Evolutionary conservation across 768 basidiomycete genomes (phyloP).

Genomic region (Lentinula guzmanii): DNA sequence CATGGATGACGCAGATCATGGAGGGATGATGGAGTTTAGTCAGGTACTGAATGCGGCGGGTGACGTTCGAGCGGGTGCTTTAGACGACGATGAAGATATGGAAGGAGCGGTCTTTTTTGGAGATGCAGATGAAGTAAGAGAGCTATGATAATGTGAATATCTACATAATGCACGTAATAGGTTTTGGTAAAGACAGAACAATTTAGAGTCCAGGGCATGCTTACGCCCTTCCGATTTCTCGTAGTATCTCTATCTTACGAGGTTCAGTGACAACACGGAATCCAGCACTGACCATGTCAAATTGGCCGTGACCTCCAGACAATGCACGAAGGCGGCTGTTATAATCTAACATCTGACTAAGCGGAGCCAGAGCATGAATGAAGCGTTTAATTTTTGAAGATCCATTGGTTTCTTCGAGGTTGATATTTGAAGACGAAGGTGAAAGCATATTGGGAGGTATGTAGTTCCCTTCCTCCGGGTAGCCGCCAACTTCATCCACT

Average conservation of each 20-base stretch:
- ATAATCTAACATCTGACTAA: slow-evolving; percentile 81
- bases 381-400: slow-evolving; percentile 49
- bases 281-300: slow-evolving; percentile 76
- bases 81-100: slow-evolving; percentile 71
- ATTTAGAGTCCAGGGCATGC: background rate
- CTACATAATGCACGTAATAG: slow-evolving; percentile 3
- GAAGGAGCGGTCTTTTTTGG: slow-evolving; percentile 72
- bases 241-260: slow-evolving; percentile 66
- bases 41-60: slow-evolving; percentile 59
- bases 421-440: slow-evolving; percentile 47
- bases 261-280: slow-evolving; percentile 61
- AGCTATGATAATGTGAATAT: slow-evolving; percentile 33
- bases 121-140: slow-evolving; percentile 74
- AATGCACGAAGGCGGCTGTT: slow-evolving; percentile 72
- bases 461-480: slow-evolving; percentile 61
- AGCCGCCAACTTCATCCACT: slow-evolving; percentile 36
- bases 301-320: slow-evolving; percentile 75
- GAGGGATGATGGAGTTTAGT: slow-evolving; percentile 70
- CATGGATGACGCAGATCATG: slow-evolving; percentile 27
- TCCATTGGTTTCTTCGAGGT: slow-evolving; percentile 18
- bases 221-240: slow-evolving; percentile 72
- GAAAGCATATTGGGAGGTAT: slow-evolving; percentile 73
- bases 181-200: too few species aligned
- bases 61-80: slow-evolving; percentile 49
- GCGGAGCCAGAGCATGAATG: slow-evolving; percentile 67